These are phyloP conservation scores for Cicer cuneatum DNA, from an alignment of 306 rosid genomes.

Conservation along the genomic window DNA sequence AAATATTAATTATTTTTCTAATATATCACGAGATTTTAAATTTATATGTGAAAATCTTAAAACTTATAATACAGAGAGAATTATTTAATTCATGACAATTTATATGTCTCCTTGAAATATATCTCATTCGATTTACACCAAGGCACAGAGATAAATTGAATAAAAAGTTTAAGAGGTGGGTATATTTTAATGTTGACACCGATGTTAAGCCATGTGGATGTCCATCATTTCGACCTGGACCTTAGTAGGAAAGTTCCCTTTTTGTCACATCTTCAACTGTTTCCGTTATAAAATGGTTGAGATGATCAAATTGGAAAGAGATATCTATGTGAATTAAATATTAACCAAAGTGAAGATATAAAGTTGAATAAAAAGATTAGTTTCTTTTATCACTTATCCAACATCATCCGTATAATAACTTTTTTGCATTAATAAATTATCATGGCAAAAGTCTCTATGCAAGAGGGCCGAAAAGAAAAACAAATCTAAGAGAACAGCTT, in stretches of 20 bases:
- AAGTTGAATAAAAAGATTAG: constrained; percentile 13
- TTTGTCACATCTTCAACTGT: constrained; percentile 69
- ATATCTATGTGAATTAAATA: constrained; percentile 17
- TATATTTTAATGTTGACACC: constrained; percentile 43
- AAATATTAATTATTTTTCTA: too few relatives aligned
- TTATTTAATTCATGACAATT: background rate
- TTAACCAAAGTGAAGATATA: constrained; percentile 45
- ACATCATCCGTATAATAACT: constrained; percentile 35
- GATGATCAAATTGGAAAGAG: constrained; percentile 1
- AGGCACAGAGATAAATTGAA: background rate
- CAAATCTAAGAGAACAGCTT: background rate
- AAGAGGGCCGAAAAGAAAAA: background rate
- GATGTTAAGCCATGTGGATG: constrained; percentile 59
- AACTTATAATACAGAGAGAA: background rate
- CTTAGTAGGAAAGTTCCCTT: constrained; percentile 69
- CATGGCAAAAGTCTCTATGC: constrained; percentile 3
- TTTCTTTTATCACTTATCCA: constrained; percentile 48
- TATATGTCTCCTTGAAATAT: background rate
- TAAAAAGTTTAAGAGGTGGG: constrained; percentile 1
- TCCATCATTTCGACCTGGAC: constrained; percentile 70
- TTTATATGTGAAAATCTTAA: too few relatives aligned
- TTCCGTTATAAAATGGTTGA: constrained; percentile 58
- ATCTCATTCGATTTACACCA: background rate
- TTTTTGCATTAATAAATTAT: constrained; percentile 36
- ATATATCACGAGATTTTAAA: too few relatives aligned